Evolutionary conservation across 352 stramenopile genomes (phyloP).

Genomic region (Peronospora farinosa): DNA sequence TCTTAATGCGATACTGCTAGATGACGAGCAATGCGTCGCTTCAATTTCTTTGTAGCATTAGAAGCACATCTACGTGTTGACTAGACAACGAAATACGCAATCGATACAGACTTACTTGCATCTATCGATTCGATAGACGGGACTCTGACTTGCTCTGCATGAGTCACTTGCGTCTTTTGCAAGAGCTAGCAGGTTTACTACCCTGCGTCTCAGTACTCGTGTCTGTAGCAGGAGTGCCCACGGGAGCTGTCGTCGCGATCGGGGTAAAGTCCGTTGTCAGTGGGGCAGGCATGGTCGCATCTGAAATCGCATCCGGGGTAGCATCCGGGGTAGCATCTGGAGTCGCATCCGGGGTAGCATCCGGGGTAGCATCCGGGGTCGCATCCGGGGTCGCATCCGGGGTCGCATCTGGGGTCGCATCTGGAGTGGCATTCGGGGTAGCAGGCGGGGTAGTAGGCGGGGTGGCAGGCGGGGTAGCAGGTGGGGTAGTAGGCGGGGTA

Average conservation of each 20-base stretch:
- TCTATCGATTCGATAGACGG: background rate
- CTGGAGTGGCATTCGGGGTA: slow-evolving; percentile 2
- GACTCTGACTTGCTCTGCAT: slow-evolving; percentile 9
- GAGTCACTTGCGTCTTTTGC: slow-evolving; percentile 14
- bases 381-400: too few species aligned
- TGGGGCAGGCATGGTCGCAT: too few species aligned
- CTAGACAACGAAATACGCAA: background rate
- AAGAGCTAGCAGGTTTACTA: slow-evolving; percentile 4
- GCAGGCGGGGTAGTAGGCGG: background rate
- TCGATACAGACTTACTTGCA: background rate
- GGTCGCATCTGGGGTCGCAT: background rate
- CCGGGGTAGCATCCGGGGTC: too few species aligned
- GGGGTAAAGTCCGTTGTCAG: slow-evolving; percentile 12
- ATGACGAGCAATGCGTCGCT: too few species aligned
- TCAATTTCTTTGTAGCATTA: background rate
- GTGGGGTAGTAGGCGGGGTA: too few species aligned
- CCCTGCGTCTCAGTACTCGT: background rate
- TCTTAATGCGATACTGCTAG: too few species aligned
- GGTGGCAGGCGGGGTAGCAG: too few species aligned
- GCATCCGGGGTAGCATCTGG: too few species aligned
- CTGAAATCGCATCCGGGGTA: too few species aligned
- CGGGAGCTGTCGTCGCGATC: slow-evolving; percentile 7
- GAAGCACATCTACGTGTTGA: background rate
- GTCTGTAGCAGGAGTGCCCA: background rate
- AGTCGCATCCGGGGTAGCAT: too few species aligned